Evolutionary conservation across 495 filamentous ascomycete species (phyloP), one percentile per base, ranked within the genome.

Genomic region (Pyronema domesticum): DNA sequence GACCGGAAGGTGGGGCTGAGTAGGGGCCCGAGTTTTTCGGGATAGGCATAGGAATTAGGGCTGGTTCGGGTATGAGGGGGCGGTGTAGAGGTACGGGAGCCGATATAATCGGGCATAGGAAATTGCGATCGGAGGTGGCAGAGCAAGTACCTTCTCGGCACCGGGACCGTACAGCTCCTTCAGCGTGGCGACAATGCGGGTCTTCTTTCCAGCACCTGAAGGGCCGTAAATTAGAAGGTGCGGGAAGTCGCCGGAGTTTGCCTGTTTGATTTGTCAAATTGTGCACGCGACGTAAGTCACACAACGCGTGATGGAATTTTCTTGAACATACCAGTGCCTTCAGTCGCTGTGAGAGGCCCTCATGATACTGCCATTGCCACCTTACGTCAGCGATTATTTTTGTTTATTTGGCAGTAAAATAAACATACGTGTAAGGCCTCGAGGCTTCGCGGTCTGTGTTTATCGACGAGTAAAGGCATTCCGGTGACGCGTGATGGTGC

Each of bases 161-260:
- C 87, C 86, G 8, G 89, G 80, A 0, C 89, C 89, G 66, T 85
- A 95, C 11, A 95, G 74, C 67, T 91, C 87, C 66, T 89, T 89
- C 3, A 95, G 71, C 0, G 89, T 95, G 7, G 91, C 86, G 9
- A 95, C 85, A 54, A 95, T 89, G 18, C 91, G 84, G 4, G 91
- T 98, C 66, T 98, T 98, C 68, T 98, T 98, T 47, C 91, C 91
- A 0, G 91, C 91, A 17, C 91, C 91, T 0, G 88, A 95, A 1
- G 91, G 91, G 1, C 91, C 91, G 65, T 96, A 96, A 54, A 98
- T 81, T 56, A 98, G 82, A 37, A 96, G 80, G 68, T 98, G 93
- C 52, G 91, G 91, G 63, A 98, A 96, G 67, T 98, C 91, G 55
- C 87, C 87, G 70, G 80, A 87, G 79, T 94, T 85, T 7, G 91